Evolutionary conservation across 306 rosid species (phyloP).

Genomic region (Quercus agrifolia): DNA sequence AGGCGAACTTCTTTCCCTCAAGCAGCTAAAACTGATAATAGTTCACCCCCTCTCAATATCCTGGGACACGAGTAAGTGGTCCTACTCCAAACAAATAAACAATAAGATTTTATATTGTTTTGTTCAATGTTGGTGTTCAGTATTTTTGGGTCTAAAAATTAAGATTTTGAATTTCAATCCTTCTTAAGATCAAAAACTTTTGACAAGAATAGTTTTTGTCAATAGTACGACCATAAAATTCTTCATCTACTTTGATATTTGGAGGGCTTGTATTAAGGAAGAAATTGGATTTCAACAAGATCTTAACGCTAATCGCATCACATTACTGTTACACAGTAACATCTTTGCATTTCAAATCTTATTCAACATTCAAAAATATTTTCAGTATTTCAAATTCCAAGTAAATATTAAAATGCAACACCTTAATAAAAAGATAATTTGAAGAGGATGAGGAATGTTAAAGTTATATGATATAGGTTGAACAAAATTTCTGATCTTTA

Average conservation of each 20-base stretch:
- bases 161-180: neutral
- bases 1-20: slow-evolving; percentile 62
- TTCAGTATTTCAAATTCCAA: neutral
- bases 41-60: slow-evolving; percentile 66
- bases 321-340: neutral
- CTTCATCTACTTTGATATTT: neutral
- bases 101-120: too few relatives aligned
- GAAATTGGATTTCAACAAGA: neutral
- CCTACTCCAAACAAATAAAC: neutral
- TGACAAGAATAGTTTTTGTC: neutral
- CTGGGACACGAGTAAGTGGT: slow-evolving; percentile 87
- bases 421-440: neutral
- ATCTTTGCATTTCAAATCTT: neutral
- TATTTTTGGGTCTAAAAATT: neutral
- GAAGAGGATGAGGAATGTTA: neutral
- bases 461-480: neutral
- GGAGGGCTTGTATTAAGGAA: neutral
- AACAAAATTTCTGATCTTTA: neutral
- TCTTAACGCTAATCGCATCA: neutral
- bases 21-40: slow-evolving; percentile 27
- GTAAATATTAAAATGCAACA: neutral
- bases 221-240: too few relatives aligned
- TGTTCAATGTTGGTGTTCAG: neutral
- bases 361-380: neutral
- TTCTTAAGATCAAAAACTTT: neutral